phyloP scores from a whole-genome alignment of 768 basidiomycete species.

The Xerocomus potaroensis region DNA sequence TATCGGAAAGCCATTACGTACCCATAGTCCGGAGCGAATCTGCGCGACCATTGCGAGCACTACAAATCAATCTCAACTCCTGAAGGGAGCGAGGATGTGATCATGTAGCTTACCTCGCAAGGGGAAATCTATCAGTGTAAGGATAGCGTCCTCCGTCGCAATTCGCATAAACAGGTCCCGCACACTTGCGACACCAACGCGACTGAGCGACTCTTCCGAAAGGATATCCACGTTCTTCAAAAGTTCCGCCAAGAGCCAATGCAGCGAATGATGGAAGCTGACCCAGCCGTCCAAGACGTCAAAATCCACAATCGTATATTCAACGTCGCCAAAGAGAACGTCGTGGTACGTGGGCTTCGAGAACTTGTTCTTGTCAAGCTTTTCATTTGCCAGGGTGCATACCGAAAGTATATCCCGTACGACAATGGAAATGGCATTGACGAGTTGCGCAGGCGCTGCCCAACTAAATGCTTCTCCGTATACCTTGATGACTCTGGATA shows the following conservation, averaged over 20 bases:
- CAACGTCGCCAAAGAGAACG: conserved; percentile 56
- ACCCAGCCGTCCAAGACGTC: conserved; percentile 79
- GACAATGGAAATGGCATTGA: conserved; percentile 63
- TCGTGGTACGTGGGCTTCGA: conserved; percentile 57
- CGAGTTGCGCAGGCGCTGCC: conserved; percentile 53
- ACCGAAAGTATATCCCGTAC: conserved; percentile 69
- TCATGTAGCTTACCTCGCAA: conserved; percentile 61
- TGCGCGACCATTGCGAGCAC: conserved; percentile 91
- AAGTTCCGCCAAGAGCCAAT: conserved; percentile 87
- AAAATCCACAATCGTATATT: conserved; percentile 67
- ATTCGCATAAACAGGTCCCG: conserved; percentile 58
- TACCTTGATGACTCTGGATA: conserved; percentile 84
- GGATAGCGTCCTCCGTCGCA: conserved; percentile 61
- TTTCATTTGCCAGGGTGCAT: conserved; percentile 62
- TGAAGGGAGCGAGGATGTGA: not conserved
- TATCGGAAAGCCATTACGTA: conserved; percentile 94
- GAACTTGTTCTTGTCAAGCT: conserved; percentile 66
- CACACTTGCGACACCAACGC: conserved; percentile 50
- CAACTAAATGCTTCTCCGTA: conserved; percentile 81
- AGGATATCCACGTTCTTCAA: conserved; percentile 78
- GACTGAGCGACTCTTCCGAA: conserved; percentile 47
- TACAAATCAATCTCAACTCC: conserved; percentile 26
- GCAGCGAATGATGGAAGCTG: conserved; percentile 89
- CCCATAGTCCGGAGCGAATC: conserved; percentile 93
- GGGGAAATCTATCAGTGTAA: conserved; percentile 84